Evolutionary conservation across 257 asterid species (phyloP).

Genomic region (Nicotiana sylvestris): DNA sequence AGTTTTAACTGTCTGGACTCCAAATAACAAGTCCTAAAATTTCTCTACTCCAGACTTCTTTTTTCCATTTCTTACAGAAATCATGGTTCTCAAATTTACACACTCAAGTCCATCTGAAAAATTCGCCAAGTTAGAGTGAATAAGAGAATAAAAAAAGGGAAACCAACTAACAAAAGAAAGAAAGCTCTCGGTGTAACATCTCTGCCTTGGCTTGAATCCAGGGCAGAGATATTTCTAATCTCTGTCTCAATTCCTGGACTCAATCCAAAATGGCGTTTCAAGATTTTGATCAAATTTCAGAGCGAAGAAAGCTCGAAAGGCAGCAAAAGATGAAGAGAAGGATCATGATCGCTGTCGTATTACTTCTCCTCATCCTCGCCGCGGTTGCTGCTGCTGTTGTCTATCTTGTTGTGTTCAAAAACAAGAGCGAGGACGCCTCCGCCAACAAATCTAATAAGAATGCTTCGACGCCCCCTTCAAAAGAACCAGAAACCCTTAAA

Average conservation of each 20-base stretch:
- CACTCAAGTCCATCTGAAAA: slow-evolving; percentile 6
- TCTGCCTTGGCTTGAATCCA: slow-evolving; percentile 76
- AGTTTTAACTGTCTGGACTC: slow-evolving; percentile 16
- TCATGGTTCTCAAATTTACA: slow-evolving; percentile 18
- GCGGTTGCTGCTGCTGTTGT: slow-evolving; percentile 46
- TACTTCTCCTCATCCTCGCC: slow-evolving; percentile 33
- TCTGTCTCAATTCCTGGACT: neutral
- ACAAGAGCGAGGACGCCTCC: neutral
- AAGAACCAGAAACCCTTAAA: neutral
- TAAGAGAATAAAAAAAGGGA: neutral
- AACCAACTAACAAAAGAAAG: neutral
- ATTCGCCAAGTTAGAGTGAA: slow-evolving; percentile 8
- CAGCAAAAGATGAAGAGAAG: slow-evolving; percentile 30
- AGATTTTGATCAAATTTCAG: slow-evolving; percentile 81
- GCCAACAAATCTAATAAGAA: neutral
- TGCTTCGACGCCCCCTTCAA: neutral
- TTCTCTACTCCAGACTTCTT: slow-evolving; percentile 42
- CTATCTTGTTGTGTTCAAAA: slow-evolving; percentile 25
- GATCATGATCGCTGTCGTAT: slow-evolving; percentile 35
- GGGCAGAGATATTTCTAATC: slow-evolving; percentile 32
- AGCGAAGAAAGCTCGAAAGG: slow-evolving; percentile 56
- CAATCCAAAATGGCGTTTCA: slow-evolving; percentile 68
- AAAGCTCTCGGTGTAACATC: neutral
- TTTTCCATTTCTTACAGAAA: slow-evolving; percentile 6
- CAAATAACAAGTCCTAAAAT: slow-evolving; percentile 37